phyloP scores from a whole-genome alignment of 805 yeast genomes.

The Metschnikowia similis region DNA sequence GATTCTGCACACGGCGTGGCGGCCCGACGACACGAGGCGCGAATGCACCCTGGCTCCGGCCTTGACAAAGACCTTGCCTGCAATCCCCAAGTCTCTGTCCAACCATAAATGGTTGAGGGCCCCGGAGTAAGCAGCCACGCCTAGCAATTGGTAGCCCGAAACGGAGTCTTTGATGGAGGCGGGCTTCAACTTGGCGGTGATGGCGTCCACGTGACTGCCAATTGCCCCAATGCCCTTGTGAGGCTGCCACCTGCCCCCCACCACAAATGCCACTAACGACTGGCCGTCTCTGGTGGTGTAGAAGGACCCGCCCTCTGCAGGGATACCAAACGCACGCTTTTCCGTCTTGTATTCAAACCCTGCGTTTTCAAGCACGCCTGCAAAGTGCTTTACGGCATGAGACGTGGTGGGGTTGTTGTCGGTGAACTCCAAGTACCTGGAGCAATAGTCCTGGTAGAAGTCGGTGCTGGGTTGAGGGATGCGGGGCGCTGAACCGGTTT shows the following conservation, averaged over 20 bases:
- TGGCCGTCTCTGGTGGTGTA: constrained; percentile 30
- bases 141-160: constrained; percentile 34
- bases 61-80: constrained; percentile 32
- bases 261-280: constrained; percentile 33
- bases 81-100: constrained; percentile 41
- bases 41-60: constrained; percentile 17
- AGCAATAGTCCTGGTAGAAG: constrained; percentile 10
- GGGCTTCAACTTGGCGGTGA: constrained; percentile 35
- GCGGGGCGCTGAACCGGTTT: neutral
- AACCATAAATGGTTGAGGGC: constrained; percentile 32
- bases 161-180: constrained; percentile 17
- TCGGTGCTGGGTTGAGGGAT: neutral
- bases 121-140: constrained; percentile 41
- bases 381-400: constrained; percentile 30
- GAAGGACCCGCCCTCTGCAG: constrained; percentile 19
- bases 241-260: constrained; percentile 37
- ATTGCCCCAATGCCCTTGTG: constrained; percentile 24
- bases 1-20: constrained; percentile 35
- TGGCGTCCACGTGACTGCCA: constrained; percentile 36
- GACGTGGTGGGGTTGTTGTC: constrained; percentile 39
- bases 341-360: constrained; percentile 30
- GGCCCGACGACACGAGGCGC: constrained; percentile 29
- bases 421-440: constrained; percentile 28
- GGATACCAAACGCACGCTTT: constrained; percentile 10
- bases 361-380: constrained; percentile 18